phyloP scores from a whole-genome alignment of 495 filamentous ascomycete genomes.

The Penicillium daleae region DNA sequence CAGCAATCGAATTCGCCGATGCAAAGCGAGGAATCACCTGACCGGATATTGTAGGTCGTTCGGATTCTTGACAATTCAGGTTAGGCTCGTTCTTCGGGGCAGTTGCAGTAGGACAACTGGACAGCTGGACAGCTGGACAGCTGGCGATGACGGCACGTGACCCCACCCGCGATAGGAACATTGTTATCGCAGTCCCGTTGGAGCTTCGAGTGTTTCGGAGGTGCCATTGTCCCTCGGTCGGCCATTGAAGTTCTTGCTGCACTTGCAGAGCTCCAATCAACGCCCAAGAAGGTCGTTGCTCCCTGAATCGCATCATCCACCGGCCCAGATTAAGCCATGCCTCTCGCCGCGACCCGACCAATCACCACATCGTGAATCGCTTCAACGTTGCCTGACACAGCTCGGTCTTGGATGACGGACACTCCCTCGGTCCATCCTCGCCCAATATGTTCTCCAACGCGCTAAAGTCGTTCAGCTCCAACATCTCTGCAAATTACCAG shows the following conservation, averaged over 20 bases:
- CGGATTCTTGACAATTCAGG: neutral
- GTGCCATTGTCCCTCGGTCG: neutral
- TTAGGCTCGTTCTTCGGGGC: neutral
- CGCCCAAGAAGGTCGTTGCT: too few species aligned
- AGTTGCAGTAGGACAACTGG: neutral
- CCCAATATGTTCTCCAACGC: conserved; percentile 86
- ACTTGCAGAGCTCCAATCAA: conserved; percentile 1
- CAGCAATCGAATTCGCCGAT: conserved; percentile 5
- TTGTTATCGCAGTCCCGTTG: conserved; percentile 19
- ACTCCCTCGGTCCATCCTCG: neutral
- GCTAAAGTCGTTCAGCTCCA: conserved; percentile 87
- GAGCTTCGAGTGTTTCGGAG: neutral
- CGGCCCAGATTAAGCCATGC: conserved; percentile 12
- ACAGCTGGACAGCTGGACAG: neutral
- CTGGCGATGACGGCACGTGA: conserved; percentile 17
- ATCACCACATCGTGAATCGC: conserved; percentile 23
- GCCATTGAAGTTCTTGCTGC: neutral
- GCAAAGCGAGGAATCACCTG: conserved; percentile 24
- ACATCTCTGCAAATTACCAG: conserved; percentile 89
- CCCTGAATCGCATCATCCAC: neutral
- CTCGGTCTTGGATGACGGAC: neutral
- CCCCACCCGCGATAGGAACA: conserved; percentile 18
- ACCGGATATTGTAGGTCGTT: neutral
- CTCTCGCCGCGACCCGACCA: neutral
- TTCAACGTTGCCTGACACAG: conserved; percentile 4